Percentiles rank a stretch among this genome's conserved stretches.
Conservation (phyloP, 208 protist species). For the Acanthamoeba castellanii region DNA sequence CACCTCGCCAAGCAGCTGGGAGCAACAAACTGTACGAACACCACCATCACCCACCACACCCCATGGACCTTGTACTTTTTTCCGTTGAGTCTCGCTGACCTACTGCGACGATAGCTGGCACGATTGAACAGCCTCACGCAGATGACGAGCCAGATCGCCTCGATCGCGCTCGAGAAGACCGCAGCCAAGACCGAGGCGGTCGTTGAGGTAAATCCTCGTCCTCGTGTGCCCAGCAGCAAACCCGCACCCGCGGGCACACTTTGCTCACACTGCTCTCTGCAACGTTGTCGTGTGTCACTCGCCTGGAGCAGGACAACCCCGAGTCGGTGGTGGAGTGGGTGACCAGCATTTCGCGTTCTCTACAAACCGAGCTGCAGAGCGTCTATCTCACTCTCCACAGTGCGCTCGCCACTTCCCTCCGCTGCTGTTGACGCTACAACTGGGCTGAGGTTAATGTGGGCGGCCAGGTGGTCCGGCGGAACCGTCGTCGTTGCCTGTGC, state of each 20-base stretch:
- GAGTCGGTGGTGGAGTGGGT: slow-evolving; percentile 47
- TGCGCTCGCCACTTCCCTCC: not conserved
- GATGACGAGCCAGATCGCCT: slow-evolving; percentile 63
- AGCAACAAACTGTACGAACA: not conserved
- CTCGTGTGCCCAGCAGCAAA: not conserved
- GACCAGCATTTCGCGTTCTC: slow-evolving; percentile 47
- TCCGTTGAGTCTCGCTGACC: not conserved
- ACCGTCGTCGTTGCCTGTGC: not conserved
- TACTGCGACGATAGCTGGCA: not conserved
- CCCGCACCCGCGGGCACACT: not conserved
- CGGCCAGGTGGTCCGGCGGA: not conserved
- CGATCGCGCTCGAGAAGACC: slow-evolving; percentile 30
- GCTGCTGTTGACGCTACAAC: not conserved
- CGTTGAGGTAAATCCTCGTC: not conserved
- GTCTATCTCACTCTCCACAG: slow-evolving; percentile 33
- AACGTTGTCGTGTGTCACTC: not conserved
- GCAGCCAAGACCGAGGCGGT: not conserved
- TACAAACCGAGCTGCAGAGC: slow-evolving; percentile 57
- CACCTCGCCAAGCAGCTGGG: not conserved
- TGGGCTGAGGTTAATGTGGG: not conserved
- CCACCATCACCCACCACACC: too few relatives aligned
- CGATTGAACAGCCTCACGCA: slow-evolving; percentile 61
- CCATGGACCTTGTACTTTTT: not conserved
- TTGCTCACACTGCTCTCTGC: not conserved
- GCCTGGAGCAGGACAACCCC: not conserved